Base-by-base conservation (phyloP, 1,139 yeast species). In the Taphrina pruni region DNA sequence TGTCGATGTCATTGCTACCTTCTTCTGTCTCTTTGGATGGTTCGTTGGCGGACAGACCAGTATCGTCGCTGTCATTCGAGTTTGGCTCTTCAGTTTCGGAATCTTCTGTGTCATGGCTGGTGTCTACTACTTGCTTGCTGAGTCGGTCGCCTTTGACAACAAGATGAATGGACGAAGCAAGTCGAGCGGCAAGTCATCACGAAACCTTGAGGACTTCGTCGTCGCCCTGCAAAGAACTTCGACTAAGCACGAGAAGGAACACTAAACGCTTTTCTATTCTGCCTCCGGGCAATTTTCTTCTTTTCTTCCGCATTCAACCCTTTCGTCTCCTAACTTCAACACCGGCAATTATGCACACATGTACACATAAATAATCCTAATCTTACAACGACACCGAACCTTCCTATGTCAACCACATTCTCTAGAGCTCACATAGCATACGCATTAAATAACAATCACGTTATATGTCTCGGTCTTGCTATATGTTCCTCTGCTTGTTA, bases 211-310 rank as follows among this genome's bases (percentile, higher is more conserved):
- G 86, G 97, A 92, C 83, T 92, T 92, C 87, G 86, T 92, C 81
- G 91, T 90, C 78, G 91, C 97, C 78, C 91, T 92, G 97, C 94
- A 90, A 86, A 89, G 97, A 87, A 97, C 92, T 75, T 92, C 97
- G 76, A 92, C 97, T 82, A 97, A 91, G 85, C 97, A 92, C 85
- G 97, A 92, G 86, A 84, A 85, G 80, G 81, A 77, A 61, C 75
- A 76, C 66, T 79, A 75, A 73, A 51, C 36, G 36, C 20, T 50
- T 45, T 50, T 35, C 21, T 21, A 21, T 50, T 21, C 4, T 7
- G 54, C 21, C 54, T 26, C 4, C 4, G 14, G 54, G 21, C 54
- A 50, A 50, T 11, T 9, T 21, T 20, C 14, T 54, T 39, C 6
- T 54, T 35, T 51, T 51, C n/a, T 14, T 35, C 32, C 58, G 43